Evolutionary conservation across 495 filamentous ascomycete genomes (phyloP), one percentile per base, ranked within the genome.

Genomic region (Annulohypoxylon nitens): DNA sequence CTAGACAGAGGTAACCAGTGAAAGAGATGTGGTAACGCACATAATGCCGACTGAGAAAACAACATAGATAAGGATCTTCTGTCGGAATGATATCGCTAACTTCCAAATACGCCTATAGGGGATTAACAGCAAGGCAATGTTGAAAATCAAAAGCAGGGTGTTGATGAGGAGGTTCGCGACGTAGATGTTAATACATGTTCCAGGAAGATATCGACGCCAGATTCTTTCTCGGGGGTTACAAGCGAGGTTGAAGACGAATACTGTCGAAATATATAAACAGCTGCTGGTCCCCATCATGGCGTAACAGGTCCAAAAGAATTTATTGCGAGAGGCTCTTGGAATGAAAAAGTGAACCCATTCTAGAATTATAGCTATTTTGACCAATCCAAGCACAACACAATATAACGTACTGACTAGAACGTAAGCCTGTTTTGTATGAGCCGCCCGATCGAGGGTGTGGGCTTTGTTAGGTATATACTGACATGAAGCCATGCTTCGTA

Each of bases 281-380:
- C 55, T 41, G 11, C 20, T 25, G 3, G 34, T 34, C n/a, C 33
- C 33, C 12, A 59, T 59, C 36, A 59, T 37, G 34, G 5, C 55
- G 14, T 14, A 41, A 11, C 55, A 59, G 33, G 23, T 10, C 55
- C 55, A 59, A 18, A 20, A 59, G 55, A 59, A 59, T 6, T 34
- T 41, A 59, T 59, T 41, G 34, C 18, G 55, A 37, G 55, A 12
- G 11, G 55, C 34, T 25, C 55, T 59, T 14, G 36, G 33, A 23
- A 59, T 6, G 11, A 59, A 59, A 7, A 59, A 34, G 11, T 59
- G 14, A 39, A 33, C 10, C 55, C 55, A 59, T 41, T 59, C 55
- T 16, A 59, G 16, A n/a, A 59, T 34, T 16, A 59, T 41, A 16
- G 55, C 33, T 33, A 41, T 18, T 12, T 59, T 59, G 34, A 33